Evolutionary conservation across 768 basidiomycete genomes (phyloP), one percentile per base, ranked within the genome.

Genomic region (Trichaptum fuscoviolaceum): DNA sequence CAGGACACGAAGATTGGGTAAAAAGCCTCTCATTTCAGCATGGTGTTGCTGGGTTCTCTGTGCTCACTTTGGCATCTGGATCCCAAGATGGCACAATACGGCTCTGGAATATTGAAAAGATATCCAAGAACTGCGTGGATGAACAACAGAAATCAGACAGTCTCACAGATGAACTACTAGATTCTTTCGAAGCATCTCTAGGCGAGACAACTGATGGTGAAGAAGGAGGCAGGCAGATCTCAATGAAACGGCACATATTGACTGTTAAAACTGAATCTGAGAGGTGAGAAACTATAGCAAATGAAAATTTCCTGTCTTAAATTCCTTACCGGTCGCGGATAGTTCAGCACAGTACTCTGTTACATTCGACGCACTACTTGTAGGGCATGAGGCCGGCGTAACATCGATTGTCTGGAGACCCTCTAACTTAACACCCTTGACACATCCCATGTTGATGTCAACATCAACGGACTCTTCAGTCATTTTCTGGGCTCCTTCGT

Each of bases 1-100:
- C 85, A 15, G 97, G 97, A 1, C 97, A 99, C 72, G 93, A 97
- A 81, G 96, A 99, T 72, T 99, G 97, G 97, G 84, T 99, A 64
- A 87, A 91, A 64, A 82, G 87, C 67, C 84, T 99, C 42, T 83
- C 88, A 1, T 95, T 98, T 75, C 80, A 80, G 59, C 58, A 71
- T 0, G 76, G 81, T 12, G 60, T 65, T 20, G 68, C 71, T 5
- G 67, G 74, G 3, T 72, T 75, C 1, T 78, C 82, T n/a, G 77
- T 82, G 34, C 80, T 98, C 8, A 74, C 91, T 0, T 81, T 99
- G 42, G 96, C 97, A 0, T 96, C 95, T 25, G 97, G 95, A 1
- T 96, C 95, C 9, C 97, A 99, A 77, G 97, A 99, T 74, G 87
- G 88, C 8, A 96, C 92, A 30, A 92, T 99, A 64, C 88, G 97